Base-by-base conservation (phyloP, 768 basidiomycete species). In the Kwoniella sp. region DNA sequence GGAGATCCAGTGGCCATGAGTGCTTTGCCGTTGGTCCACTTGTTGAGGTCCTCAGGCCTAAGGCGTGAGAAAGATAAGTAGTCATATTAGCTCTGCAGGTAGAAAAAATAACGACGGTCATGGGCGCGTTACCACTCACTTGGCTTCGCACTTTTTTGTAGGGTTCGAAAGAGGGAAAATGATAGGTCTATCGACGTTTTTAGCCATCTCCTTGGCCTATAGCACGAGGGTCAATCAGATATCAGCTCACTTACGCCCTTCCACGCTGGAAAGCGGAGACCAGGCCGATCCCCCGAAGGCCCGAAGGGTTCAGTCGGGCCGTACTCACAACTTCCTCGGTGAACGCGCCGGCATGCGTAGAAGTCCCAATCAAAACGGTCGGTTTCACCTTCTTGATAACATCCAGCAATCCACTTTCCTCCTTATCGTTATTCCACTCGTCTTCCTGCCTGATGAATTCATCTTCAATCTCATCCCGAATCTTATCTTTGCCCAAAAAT, bases 161-260 rank as follows among this genome's bases (percentile, higher is more conserved):
- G 91, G 92, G 79, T 94, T 94, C 44, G 86, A 88, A 49, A 94
- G 83, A 60, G 91, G 90, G 71, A 92, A 84, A 67, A 94, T 90
- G 71, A 92, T 88, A 0, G 91, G 91, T 63, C 88, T 81, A 24
- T 89, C 88, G 46, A 84, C 85, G 54, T 85, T 82, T 66, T 85
- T 85, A 27, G 85, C 83, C 90, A 93, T 82, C 70, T 82, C 81
- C 60, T 70, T 70, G 51, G 80, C 61, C 74, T 76, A 44, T 19
- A 44, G 40, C 40, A 44, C 40, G 8, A 17, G n/a, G n/a, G n/a
- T n/a, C n/a, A n/a, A n/a, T n/a, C n/a, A n/a, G n/a, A n/a, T n/a
- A n/a, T n/a, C n/a, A n/a, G n/a, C n/a, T n/a, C n/a, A n/a, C n/a
- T n/a, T n/a, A n/a, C n/a, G n/a, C n/a, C n/a, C n/a, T n/a, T n/a